Percentiles rank a stretch among this genome's conserved stretches.
Conservation (phyloP, 2,329 filamentous ascomycete genomes). For the Exophiala bonariae region DNA sequence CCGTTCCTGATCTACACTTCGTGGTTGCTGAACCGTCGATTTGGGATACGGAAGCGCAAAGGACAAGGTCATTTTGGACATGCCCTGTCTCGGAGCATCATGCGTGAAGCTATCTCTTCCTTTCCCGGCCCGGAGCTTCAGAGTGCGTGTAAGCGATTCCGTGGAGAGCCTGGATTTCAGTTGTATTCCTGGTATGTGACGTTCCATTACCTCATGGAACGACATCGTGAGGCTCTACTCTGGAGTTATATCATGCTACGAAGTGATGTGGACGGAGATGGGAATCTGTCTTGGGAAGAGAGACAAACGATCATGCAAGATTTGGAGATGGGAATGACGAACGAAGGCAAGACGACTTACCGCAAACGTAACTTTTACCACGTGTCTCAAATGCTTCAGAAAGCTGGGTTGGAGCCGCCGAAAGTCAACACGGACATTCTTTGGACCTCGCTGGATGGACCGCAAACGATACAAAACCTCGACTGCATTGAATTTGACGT, state of each 20-base stretch:
- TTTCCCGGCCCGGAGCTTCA: slow-evolving; percentile 21
- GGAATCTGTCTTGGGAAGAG: slow-evolving; percentile 21
- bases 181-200: slow-evolving; percentile 23
- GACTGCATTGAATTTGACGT: slow-evolving; percentile 22
- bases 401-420: slow-evolving; percentile 19
- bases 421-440: slow-evolving; percentile 20
- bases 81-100: slow-evolving; percentile 19
- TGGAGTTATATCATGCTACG: slow-evolving; percentile 25
- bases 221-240: slow-evolving; percentile 19
- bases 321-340: slow-evolving; percentile 14
- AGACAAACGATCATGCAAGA: slow-evolving; percentile 16
- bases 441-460: slow-evolving; percentile 23
- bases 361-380: slow-evolving; percentile 22
- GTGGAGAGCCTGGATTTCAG: slow-evolving; percentile 22
- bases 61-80: slow-evolving; percentile 23
- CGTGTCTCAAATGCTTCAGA: slow-evolving; percentile 15
- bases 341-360: slow-evolving; percentile 16
- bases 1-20: slow-evolving; percentile 24
- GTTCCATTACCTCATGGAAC: slow-evolving; percentile 23
- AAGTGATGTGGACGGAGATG: slow-evolving; percentile 17
- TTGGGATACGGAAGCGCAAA: slow-evolving; percentile 22
- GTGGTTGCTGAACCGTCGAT: slow-evolving; percentile 22
- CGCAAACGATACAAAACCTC: slow-evolving; percentile 14
- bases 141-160: slow-evolving; percentile 22
- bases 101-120: slow-evolving; percentile 21